phyloP scores from a whole-genome alignment of 805 yeast species.

The Kodamaea leandrae region DNA sequence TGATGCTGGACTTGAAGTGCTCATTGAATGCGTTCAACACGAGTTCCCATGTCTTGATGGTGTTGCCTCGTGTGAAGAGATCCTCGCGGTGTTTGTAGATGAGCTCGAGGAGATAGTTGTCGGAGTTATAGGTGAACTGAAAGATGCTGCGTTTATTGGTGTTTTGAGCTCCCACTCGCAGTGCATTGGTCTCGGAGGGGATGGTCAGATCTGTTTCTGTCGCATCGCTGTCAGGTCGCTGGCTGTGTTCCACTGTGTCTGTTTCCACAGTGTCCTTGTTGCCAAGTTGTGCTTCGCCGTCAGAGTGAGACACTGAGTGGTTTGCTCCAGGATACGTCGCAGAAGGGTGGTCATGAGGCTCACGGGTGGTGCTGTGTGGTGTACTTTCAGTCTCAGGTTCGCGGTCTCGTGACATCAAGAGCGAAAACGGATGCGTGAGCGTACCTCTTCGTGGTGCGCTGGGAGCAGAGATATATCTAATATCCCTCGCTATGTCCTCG shows the following conservation, averaged over 20 bases:
- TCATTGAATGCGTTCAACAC: conserved; percentile 23
- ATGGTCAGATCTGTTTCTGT: background rate
- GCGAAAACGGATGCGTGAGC: background rate
- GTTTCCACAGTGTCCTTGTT: background rate
- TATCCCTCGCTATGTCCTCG: conserved; percentile 1
- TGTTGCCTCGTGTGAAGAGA: conserved; percentile 26
- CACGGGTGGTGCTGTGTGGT: background rate
- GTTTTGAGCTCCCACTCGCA: background rate
- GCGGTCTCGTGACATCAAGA: background rate
- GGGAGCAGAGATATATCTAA: background rate
- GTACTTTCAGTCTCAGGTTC: background rate
- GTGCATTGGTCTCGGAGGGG: background rate
- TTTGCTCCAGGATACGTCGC: background rate
- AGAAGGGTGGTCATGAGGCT: background rate
- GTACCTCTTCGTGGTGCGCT: background rate
- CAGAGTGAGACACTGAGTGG: background rate
- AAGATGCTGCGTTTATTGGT: conserved; percentile 14
- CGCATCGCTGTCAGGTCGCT: background rate
- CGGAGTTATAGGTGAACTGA: conserved; percentile 26
- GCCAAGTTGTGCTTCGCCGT: background rate
- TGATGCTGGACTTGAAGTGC: conserved; percentile 15
- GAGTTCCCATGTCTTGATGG: conserved; percentile 25
- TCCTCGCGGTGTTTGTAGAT: conserved; percentile 20
- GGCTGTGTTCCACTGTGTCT: background rate
- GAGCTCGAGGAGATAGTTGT: conserved; percentile 19